Evolutionary conservation across 2,329 filamentous ascomycete species (phyloP), one percentile per base, ranked within the genome.

Genomic region (Ophiosphaerella herpotricha): DNA sequence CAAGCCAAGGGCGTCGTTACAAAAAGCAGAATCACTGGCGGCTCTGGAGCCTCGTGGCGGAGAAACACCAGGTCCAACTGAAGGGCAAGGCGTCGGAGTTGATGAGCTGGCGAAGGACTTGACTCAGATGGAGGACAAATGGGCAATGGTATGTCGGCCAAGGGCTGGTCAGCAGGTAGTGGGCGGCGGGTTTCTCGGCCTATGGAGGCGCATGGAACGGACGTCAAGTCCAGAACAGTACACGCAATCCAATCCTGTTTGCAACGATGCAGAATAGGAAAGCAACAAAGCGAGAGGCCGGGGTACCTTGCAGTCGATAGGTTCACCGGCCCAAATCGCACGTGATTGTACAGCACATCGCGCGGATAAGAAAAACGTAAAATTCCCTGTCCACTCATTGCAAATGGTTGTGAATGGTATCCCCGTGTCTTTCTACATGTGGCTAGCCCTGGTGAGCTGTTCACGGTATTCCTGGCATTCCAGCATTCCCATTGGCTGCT

Each of bases 111-210:
- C 57, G 42, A 57, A 58, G 46, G 57, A 59, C 8, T 21, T 67
- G 37, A 58, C 46, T 37, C 66, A 63, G 45, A 48, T 54, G 21
- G 58, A 68, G 16, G 66, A 70, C 13, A 62, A 66, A 43, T 71
- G 65, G 66, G 68, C 63, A 35, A 72, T 71, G 60, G 58, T 74
- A 2, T 74, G 72, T 47, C 61, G 72, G 39, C 72, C 72, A n/a
- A 73, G 71, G 52, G 67, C 57, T 12, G 70, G 68, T 3, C 61
- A 71, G 40, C 59, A 54, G 53, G 60, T 72, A 6, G 63, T 72
- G 8, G 72, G 71, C 23, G 71, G 72, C 18, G 72, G 72, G 2
- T 74, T 74, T 38, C 55, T 74, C 16, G 71, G 58, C 24, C 33
- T 74, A 13, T 74, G 71, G 71, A 59, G 68, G 42, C 64, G 67